These are phyloP conservation scores for Luzula sylvatica DNA, from an alignment of 176 grass and related monocot genomes.

Conservation along the genomic window DNA sequence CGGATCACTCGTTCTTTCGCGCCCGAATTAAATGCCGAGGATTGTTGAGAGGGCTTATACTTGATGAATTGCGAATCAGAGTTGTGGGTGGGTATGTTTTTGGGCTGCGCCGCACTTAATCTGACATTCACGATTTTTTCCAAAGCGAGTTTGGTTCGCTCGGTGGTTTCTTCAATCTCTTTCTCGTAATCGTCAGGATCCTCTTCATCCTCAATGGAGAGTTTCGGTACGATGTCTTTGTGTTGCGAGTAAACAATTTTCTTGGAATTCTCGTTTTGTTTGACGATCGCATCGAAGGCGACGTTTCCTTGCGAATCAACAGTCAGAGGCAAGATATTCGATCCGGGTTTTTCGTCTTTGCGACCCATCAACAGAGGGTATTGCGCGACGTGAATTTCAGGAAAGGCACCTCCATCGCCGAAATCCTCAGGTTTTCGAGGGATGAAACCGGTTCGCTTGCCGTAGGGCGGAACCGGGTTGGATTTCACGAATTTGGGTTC, in stretches of 20 bases:
- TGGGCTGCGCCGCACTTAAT: constrained; percentile 76
- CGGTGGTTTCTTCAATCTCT: constrained; percentile 62
- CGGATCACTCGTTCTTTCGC: constrained; percentile 94
- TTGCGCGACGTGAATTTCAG: constrained; percentile 34
- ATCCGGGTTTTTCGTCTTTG: constrained; percentile 73
- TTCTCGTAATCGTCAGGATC: constrained; percentile 61
- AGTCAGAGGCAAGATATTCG: constrained; percentile 81
- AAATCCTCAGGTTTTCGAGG: constrained; percentile 72
- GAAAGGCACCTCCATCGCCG: constrained; percentile 79
- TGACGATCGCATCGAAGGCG: constrained; percentile 90
- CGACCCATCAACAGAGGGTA: constrained; percentile 87
- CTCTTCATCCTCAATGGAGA: constrained; percentile 33
- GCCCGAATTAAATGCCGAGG: constrained; percentile 15
- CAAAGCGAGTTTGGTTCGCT: constrained; percentile 54
- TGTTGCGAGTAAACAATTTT: constrained; percentile 84
- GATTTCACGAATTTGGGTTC: constrained; percentile 6
- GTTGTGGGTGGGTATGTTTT: constrained; percentile 74
- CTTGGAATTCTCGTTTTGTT: constrained; percentile 52
- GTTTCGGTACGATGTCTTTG: constrained; percentile 78
- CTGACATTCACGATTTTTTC: constrained; percentile 92
- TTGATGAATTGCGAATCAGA: constrained; percentile 92
- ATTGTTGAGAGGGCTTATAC: constrained; percentile 94
- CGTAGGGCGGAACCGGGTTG: constrained; percentile 49
- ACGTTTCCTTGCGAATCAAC: constrained; percentile 74
- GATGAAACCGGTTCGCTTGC: constrained; percentile 63